Base-by-base conservation (phyloP, 768 basidiomycete genomes). In the Lyophyllum shimeji region DNA sequence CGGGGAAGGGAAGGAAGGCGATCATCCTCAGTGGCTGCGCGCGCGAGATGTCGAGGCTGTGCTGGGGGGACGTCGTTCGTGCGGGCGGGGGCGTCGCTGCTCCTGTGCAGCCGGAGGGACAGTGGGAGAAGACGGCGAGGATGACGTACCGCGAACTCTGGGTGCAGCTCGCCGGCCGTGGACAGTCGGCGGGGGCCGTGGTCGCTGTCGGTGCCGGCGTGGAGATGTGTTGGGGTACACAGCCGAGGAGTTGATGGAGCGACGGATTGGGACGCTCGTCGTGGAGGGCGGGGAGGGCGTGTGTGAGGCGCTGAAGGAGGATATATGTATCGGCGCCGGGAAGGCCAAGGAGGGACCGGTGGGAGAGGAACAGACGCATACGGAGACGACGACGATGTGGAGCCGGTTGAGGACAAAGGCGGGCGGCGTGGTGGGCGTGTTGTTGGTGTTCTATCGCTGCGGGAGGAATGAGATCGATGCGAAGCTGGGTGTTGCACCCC, bases 1-100 rank as follows among this genome's bases (percentile, higher is more conserved):
- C 93, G 0, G 93, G 94, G 1, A 98, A 98, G 66, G 94, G 94
- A 0, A 77, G 94, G 34, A 97, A 98, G 72, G 93, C 94, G 1
- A 93, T 99, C 65, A 84, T 99, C 33, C 78, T 99, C n/a, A 84
- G 83, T 53, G 95, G 89, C 0, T 79, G 96, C 8, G 82, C 87
- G 27, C 74, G 87, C 44, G 79, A 79, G 63, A 87, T 91, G 78
- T 82, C 85, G 7, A 66, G 61, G 1, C 68, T 93, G 21, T 69
- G 66, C 3, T 94, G 92, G 92, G 75, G 72, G 2, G 73, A 76
- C 34, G 70, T 94, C 25, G 69, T 73, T 1, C 65, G 34, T 37
- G 34, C 34, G 11, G 8, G 11, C 12, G 34, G 34, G 6, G 34
- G 34, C 6, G 3, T 37, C 34, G 34, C 4, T 33, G 31, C 31